Evolutionary conservation across 129 eudicot species (phyloP), one percentile per base, ranked within the genome.

Genomic region (carrot (Daucus carota)): DNA sequence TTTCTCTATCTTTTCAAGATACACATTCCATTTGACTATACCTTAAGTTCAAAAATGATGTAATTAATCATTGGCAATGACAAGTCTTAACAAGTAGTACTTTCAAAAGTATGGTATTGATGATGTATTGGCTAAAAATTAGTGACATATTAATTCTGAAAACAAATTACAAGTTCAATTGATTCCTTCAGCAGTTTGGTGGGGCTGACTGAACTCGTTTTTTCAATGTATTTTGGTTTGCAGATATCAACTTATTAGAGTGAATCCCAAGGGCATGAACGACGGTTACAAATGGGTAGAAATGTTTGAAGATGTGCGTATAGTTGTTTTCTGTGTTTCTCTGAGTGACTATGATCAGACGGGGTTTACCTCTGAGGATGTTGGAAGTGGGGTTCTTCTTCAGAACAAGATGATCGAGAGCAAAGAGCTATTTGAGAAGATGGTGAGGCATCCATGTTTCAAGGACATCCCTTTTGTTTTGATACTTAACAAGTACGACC

Each of bases 261-360:
- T 92, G 59, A 88, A 88, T 44, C 90, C 94, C 12, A 90, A 88
- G 83, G 98, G 98, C 48, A 80, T 90, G 88, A 86, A 74, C 59
- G 92, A 88, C 70, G 90, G 98, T 12, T 92, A 96, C 83, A 92
- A 92, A 75, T 92, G 98, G 98, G 89, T 92, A 14, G 98, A 90
- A 84, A 90, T 90, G 98, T 92, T 92, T 41, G 98, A 92, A 74
- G 96, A 86, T 72, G 93, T 88, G 44, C 88, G 96, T n/a, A 86
- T 82, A 16, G 91, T 90, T 36, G 87, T 90, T 72, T 90, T 88
- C 75, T 92, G 96, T 74, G 93, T 88, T 34, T 73, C 98, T 28
- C 63, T 92, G 52, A 88, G 90, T 11, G 96, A 92, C 80, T 92
- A 90, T 22, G 96, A 92, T 78, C 90, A 88, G 76, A 81, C 84